Evolutionary conservation across 148 eudicot genomes (phyloP), one percentile per base, ranked within the genome.

Genomic region (Cornus suecica): DNA sequence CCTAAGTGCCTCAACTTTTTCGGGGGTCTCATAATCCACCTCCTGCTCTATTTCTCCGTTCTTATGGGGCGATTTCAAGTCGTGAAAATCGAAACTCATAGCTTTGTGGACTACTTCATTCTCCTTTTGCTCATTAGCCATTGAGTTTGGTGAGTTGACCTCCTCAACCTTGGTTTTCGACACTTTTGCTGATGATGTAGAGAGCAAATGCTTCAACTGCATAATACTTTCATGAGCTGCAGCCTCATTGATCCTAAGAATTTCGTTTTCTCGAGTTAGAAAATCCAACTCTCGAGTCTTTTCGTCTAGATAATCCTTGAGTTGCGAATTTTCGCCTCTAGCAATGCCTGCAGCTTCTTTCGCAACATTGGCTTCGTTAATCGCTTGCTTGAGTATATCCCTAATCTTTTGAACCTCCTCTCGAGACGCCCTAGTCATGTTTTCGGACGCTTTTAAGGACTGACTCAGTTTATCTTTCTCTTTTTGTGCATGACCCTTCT

Each of bases 291-390:
- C 86, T 75, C 85, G 90, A n/a, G 91, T 97, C 73, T 90, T 95
- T 61, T 88, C 91, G 0, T 71, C 69, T 10, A 87, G 81, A 32
- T 82, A 74, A 62, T 92, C 93, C 72, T 89, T 83, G 28, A 95
- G 89, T 34, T 74, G 67, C 10, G 89, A 85, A 78, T 90, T 95
- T 75, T 95, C 97, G 0, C 62, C 83, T 74, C 84, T 81, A 27
- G 97, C 99, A 23, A 91, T 82, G 48, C 77, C 80, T 3, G 99
- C 89, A 41, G 97, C 97, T 77, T 91, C 98, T 80, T 87, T 92
- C 14, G 97, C 97, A 20, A 86, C 94, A 69, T 85, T 86, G 8
- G 96, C 88, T 76, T 95, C 97, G 31, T 87, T 88, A 2, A 92
- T 61, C 16, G 97, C 94, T 76, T 90, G 97, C 75, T 92, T 95